A percentile compares a stretch with the other conserved stretches of the same genome.
Evolutionary conservation across 768 basidiomycete genomes (phyloP).

Genomic region (Crepidotus variabilis): DNA sequence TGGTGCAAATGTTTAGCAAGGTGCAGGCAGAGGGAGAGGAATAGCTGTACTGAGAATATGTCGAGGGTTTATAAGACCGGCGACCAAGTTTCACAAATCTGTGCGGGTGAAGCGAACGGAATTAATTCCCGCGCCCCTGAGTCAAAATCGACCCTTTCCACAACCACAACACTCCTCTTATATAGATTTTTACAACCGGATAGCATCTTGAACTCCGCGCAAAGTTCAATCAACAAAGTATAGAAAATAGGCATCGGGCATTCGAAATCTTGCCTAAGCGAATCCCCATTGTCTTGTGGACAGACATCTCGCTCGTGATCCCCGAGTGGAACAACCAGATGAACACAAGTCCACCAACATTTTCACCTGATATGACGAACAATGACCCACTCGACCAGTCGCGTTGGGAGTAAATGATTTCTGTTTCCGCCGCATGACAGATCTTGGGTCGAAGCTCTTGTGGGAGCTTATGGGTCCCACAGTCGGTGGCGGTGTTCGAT

Average conservation of each 20-base stretch:
- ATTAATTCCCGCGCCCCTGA: neutral
- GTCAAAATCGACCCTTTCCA: neutral
- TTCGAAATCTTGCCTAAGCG: neutral
- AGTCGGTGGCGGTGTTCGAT: neutral
- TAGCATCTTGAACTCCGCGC: neutral
- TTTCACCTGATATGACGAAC: neutral
- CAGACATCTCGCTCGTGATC: neutral
- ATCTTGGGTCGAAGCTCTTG: neutral
- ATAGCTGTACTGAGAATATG: neutral
- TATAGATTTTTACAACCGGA: neutral
- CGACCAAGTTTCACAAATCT: neutral
- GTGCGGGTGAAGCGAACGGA: neutral
- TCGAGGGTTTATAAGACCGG: neutral
- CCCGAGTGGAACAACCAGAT: neutral
- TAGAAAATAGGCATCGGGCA: neutral
- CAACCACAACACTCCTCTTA: neutral
- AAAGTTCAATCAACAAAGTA: neutral
- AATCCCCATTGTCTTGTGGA: neutral
- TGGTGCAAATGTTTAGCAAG: neutral
- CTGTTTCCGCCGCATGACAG: neutral
- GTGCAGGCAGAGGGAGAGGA: neutral
- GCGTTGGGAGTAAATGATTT: neutral
- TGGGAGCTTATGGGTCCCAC: neutral
- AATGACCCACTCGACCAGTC: neutral
- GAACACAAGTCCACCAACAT: neutral